Conservation (phyloP, 345 rosid genomes). For the Aethionema arabicum region DNA sequence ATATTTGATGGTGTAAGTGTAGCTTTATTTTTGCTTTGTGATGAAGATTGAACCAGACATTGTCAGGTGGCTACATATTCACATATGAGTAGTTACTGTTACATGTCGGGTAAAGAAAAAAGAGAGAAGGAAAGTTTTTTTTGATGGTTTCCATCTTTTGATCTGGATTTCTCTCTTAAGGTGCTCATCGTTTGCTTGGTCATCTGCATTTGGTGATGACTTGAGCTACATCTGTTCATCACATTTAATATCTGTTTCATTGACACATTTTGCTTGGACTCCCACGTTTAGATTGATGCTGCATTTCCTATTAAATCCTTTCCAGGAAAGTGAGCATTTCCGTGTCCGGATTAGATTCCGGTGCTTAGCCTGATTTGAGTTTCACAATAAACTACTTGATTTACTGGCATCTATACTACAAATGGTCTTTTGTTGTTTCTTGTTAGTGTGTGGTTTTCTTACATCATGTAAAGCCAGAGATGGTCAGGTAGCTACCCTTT, state of each 20-base stretch:
- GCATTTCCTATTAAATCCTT: neutral
- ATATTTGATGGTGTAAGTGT: neutral
- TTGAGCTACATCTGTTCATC: conserved; percentile 38
- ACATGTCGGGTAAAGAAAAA: conserved; percentile 32
- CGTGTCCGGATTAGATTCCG: too few species aligned
- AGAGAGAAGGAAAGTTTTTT: conserved; percentile 10
- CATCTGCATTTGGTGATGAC: conserved; percentile 25
- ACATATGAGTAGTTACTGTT: conserved; percentile 34
- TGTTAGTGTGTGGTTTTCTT: neutral
- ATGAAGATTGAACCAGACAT: conserved; percentile 29
- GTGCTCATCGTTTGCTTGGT: conserved; percentile 39
- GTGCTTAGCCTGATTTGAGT: neutral
- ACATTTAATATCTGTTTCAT: conserved; percentile 9
- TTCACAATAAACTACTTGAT: neutral
- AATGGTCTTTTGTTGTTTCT: neutral
- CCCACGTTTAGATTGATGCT: neutral
- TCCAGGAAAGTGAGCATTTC: too few species aligned
- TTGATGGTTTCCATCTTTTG: conserved; percentile 21
- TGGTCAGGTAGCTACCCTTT: conserved; percentile 43
- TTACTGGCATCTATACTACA: neutral
- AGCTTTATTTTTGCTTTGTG: neutral
- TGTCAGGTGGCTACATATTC: conserved; percentile 33
- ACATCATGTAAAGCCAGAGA: conserved; percentile 16
- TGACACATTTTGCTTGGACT: neutral
- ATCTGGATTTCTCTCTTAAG: conserved; percentile 28